Base-by-base conservation (phyloP, 208 protist species). In the Blechomonas ayalai region DNA sequence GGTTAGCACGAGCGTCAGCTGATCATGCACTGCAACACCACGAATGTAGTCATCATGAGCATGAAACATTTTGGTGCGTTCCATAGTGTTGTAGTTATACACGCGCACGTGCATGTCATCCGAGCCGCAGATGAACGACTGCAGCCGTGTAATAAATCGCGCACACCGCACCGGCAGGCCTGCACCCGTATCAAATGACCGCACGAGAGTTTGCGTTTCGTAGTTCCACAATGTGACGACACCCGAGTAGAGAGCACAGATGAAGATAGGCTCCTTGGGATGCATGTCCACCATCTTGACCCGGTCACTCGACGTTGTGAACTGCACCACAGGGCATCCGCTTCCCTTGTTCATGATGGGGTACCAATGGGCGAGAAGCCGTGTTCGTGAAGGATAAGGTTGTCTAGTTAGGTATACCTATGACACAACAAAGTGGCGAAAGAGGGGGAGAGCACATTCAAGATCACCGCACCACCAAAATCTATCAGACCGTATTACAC, bases 281-380 rank as follows among this genome's bases (percentile, higher is more conserved):
- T 99, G 98, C 51, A 99, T 81, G 63, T 99, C 98, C 3, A 99
- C 95, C 58, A 83, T 90, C 77, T 99, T 99, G 28, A 99, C 97
- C 12, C 97, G 81, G 48, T 98, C 97, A 28, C 86, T 97, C 25
- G 82, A 53, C 7, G 92, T 73, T 7, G 77, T 82, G 41, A 98
- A 82, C 34, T 34, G 22, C 48, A 37, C 19, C 25, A 41, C 24
- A 5, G 47, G 47, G n/a, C n/a, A n/a, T n/a, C n/a, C n/a, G n/a
- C n/a, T n/a, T n/a, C n/a, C n/a, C n/a, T n/a, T n/a, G n/a, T n/a
- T n/a, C n/a, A n/a, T n/a, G n/a, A n/a, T n/a, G n/a, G n/a, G n/a
- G n/a, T n/a, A n/a, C n/a, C n/a, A n/a, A n/a, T n/a, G n/a, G n/a
- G n/a, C n/a, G n/a, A n/a, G n/a, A n/a, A n/a, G n/a, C 27, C 12